Conservation (phyloP, 345 rosid species). For the Moricandia moricandioides region DNA sequence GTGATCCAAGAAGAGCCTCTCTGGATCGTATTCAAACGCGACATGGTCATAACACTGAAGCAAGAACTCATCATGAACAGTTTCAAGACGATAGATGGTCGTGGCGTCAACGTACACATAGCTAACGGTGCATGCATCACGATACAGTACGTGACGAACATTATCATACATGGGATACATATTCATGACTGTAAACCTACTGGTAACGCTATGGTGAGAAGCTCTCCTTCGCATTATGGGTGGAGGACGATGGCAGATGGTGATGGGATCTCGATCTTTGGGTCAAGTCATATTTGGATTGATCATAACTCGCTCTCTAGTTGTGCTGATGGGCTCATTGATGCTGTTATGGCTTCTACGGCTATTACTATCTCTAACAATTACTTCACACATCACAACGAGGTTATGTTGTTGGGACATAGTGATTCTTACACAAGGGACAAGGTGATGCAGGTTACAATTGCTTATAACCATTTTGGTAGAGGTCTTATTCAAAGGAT, state of each 20-base stretch:
- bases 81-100: slow-evolving; percentile 79
- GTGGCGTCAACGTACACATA: slow-evolving; percentile 63
- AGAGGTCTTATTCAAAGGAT: slow-evolving; percentile 98
- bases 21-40: slow-evolving; percentile 77
- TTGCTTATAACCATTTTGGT: slow-evolving; percentile 97
- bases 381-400: slow-evolving; percentile 80
- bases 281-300: slow-evolving; percentile 83
- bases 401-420: slow-evolving; percentile 96
- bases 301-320: slow-evolving; percentile 87
- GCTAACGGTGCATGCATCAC: slow-evolving; percentile 68
- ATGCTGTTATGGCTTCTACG: slow-evolving; percentile 65
- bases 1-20: slow-evolving; percentile 71
- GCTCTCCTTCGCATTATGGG: slow-evolving; percentile 84
- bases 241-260: slow-evolving; percentile 86
- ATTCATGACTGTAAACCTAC: slow-evolving; percentile 70
- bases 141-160: slow-evolving; percentile 66
- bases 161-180: slow-evolving; percentile 68
- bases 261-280: slow-evolving; percentile 71
- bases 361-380: slow-evolving; percentile 77
- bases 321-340: slow-evolving; percentile 83
- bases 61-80: slow-evolving; percentile 85
- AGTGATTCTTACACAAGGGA: slow-evolving; percentile 92
- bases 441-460: slow-evolving; percentile 92
- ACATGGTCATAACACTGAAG: slow-evolving; percentile 72
- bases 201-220: slow-evolving; percentile 85